These are phyloP conservation scores for Fusarium cicatricum DNA, from an alignment of 2,329 filamentous ascomycete species.

Conservation along the genomic window DNA sequence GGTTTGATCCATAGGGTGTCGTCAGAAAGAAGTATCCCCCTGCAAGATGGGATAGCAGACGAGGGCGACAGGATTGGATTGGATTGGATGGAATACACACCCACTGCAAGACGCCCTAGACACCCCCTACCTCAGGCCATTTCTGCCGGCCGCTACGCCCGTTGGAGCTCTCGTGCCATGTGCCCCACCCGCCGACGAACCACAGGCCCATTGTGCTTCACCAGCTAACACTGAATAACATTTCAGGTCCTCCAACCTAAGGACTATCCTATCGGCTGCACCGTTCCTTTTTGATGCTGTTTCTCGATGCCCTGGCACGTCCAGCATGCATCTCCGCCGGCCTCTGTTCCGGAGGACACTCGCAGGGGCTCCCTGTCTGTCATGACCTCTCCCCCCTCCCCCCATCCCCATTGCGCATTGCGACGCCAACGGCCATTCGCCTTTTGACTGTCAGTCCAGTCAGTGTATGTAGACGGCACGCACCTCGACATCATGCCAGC, in stretches of 20 bases:
- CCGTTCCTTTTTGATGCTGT: not conserved
- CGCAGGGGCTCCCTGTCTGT: constrained; percentile 43
- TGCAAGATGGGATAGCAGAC: no score
- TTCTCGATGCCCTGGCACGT: not conserved
- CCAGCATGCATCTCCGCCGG: constrained; percentile 15
- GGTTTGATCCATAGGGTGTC: no score
- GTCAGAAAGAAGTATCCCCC: no score
- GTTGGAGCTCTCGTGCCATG: constrained; percentile 39
- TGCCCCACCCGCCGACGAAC: constrained; percentile 39
- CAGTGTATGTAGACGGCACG: constrained; percentile 31
- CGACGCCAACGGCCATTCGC: constrained; percentile 20
- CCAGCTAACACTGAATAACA: no score
- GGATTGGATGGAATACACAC: no score
- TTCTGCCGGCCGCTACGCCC: constrained; percentile 41
- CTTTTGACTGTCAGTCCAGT: constrained; percentile 23
- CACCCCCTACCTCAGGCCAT: constrained; percentile 44
- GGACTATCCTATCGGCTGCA: constrained; percentile 8
- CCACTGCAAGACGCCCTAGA: no score
- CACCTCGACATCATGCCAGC: constrained; percentile 42
- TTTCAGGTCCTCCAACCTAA: no score
- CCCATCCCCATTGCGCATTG: constrained; percentile 41
- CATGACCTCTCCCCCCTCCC: constrained; percentile 36
- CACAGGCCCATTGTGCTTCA: constrained; percentile 10
- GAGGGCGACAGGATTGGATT: no score
- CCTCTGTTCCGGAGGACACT: constrained; percentile 30